phyloP scores from a whole-genome alignment of 2,329 filamentous ascomycete genomes.

The Aspergillus thermomutatus region DNA sequence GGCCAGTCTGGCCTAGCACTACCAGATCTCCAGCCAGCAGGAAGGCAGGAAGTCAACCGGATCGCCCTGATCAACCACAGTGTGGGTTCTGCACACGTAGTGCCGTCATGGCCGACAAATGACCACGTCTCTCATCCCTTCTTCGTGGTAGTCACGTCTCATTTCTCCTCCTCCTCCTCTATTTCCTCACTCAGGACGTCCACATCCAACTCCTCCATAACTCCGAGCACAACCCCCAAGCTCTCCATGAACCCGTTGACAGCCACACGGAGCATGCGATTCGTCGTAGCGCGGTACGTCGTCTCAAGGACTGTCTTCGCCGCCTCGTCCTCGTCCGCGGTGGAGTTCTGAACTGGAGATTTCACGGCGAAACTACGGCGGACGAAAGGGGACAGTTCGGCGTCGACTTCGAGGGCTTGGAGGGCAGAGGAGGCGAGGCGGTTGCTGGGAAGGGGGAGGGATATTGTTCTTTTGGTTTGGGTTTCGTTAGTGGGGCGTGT shows the following conservation, averaged over 20 bases:
- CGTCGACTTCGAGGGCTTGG: constrained; percentile 75
- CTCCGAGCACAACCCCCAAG: constrained; percentile 74
- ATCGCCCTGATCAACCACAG: neutral
- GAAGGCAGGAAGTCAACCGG: neutral
- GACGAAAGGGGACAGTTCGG: constrained; percentile 83
- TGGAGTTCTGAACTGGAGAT: constrained; percentile 20
- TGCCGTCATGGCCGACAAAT: neutral
- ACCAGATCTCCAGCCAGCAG: neutral
- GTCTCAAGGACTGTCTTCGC: constrained; percentile 61
- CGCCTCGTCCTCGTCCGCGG: constrained; percentile 24
- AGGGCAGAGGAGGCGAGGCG: constrained; percentile 75
- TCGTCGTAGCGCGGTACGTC: constrained; percentile 83
- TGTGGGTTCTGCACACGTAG: neutral
- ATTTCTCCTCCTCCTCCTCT: constrained; percentile 19
- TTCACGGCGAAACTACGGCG: constrained; percentile 64
- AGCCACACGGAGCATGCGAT: constrained; percentile 92
- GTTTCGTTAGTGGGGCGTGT: constrained; percentile 2
- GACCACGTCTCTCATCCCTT: neutral
- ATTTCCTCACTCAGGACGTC: constrained; percentile 64
- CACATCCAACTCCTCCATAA: constrained; percentile 86
- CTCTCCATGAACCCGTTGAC: constrained; percentile 97
- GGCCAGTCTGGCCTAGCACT: neutral
- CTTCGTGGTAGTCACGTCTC: constrained; percentile 4
- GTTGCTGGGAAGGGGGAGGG: constrained; percentile 75
- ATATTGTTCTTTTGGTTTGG: constrained; percentile 58